A percentile compares a stretch with the other conserved stretches of the same genome.
Evolutionary conservation across 2,329 filamentous ascomycete genomes (phyloP).

Genomic region (Botrytis paeoniae): DNA sequence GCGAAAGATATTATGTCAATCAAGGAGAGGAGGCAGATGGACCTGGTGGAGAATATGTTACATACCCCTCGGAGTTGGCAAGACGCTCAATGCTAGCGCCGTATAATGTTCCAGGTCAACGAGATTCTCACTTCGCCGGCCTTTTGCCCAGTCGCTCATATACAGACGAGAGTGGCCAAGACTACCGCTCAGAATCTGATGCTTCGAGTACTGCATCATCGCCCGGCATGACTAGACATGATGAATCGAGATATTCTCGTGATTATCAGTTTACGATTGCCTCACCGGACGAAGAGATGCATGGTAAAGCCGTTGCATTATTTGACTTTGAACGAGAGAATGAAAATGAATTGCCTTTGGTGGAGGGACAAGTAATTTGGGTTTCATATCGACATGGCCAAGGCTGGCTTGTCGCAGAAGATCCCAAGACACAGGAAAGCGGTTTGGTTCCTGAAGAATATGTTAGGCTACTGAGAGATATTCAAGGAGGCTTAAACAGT

Average conservation of each 20-base stretch:
- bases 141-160: conserved; percentile 41
- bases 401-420: conserved; percentile 95
- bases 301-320: conserved; percentile 90
- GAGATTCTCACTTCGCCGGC: conserved; percentile 54
- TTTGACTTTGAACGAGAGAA: conserved; percentile 96
- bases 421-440: conserved; percentile 90
- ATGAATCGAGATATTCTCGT: conserved; percentile 78
- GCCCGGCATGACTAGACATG: conserved; percentile 55
- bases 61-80: conserved; percentile 66
- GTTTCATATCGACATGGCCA: conserved; percentile 95
- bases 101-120: conserved; percentile 46
- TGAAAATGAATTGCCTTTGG: conserved; percentile 88
- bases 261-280: conserved; percentile 95
- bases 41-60: conserved; percentile 76
- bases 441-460: conserved; percentile 96
- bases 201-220: conserved; percentile 58
- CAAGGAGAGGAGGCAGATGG: conserved; percentile 69
- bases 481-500: conserved; percentile 83
- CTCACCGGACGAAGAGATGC: conserved; percentile 94
- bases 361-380: conserved; percentile 94
- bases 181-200: conserved; percentile 52
- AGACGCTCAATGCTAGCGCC: conserved; percentile 51
- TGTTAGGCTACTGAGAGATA: conserved; percentile 85
- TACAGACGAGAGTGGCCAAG: conserved; percentile 41
- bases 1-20: conserved; percentile 71